phyloP scores from a whole-genome alignment of 768 basidiomycete species.

The Chiua virens region DNA sequence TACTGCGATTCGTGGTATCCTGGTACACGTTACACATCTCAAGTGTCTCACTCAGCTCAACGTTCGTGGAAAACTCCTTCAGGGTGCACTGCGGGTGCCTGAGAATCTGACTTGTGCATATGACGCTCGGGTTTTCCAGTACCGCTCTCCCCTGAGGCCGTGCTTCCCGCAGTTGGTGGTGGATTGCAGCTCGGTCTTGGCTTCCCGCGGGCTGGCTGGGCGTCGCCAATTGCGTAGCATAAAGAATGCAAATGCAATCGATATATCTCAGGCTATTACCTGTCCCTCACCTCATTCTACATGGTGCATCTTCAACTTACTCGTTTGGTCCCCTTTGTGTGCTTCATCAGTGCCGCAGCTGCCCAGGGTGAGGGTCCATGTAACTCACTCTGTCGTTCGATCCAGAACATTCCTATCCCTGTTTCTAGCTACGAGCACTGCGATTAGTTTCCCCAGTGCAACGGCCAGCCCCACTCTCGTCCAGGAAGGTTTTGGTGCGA shows the following conservation, averaged over 20 bases:
- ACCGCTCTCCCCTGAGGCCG: not conserved
- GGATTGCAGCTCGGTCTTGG: not conserved
- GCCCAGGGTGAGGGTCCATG: conserved; percentile 5
- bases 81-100: too few relatives aligned
- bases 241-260: not conserved
- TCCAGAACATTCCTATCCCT: not conserved
- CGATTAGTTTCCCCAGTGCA: not conserved
- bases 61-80: too few relatives aligned
- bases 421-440: conserved; percentile 3
- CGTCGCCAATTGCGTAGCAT: not conserved
- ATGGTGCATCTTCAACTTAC: not conserved
- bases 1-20: too few relatives aligned
- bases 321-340: not conserved
- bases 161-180: conserved; percentile 1
- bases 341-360: not conserved
- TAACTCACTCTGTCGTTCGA: not conserved
- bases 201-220: not conserved
- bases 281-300: not conserved
- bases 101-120: too few relatives aligned
- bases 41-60: too few relatives aligned
- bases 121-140: too few relatives aligned
- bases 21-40: too few relatives aligned
- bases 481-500: conserved; percentile 2
- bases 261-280: not conserved
- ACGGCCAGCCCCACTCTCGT: conserved; percentile 8